A percentile compares a stretch with the other conserved stretches of the same genome.
phyloP scores from a whole-genome alignment of 805 yeast species.

The Lachancea lanzarotensis region DNA sequence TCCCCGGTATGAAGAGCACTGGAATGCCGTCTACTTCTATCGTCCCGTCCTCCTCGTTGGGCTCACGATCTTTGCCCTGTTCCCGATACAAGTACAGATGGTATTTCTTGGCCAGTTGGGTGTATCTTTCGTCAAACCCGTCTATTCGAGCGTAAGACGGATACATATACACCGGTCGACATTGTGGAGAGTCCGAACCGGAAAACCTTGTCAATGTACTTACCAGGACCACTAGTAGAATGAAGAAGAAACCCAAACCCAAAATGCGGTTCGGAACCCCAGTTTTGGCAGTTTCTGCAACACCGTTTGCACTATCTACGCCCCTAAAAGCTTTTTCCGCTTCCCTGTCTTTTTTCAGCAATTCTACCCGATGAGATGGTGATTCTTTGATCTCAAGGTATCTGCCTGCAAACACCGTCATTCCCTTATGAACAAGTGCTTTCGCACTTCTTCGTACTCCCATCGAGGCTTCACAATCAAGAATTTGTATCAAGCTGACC shows the following conservation, averaged over 20 bases:
- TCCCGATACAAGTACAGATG: conserved; percentile 83
- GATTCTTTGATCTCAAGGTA: background rate
- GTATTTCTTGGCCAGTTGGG: conserved; percentile 56
- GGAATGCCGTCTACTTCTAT: conserved; percentile 66
- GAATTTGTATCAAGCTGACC: background rate
- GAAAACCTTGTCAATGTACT: conserved; percentile 18
- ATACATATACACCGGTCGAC: conserved; percentile 69
- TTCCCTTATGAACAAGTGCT: conserved; percentile 4
- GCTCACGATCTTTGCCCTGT: conserved; percentile 57
- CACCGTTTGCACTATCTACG: too few species aligned
- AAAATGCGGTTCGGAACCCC: background rate
- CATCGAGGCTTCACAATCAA: background rate
- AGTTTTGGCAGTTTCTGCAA: background rate
- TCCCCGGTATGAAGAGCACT: conserved; percentile 90
- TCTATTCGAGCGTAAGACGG: conserved; percentile 74
- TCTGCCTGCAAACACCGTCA: background rate
- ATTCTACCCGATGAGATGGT: background rate
- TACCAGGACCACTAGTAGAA: conserved; percentile 10
- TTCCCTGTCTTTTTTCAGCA: background rate
- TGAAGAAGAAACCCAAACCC: conserved; percentile 15
- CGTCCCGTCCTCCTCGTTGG: conserved; percentile 34
- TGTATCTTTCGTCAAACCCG: conserved; percentile 70
- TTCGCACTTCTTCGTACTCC: conserved; percentile 3
- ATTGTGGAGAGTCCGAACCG: conserved; percentile 48
- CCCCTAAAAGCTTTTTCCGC: too few species aligned